Evolutionary conservation across 306 rosid genomes (phyloP).

Genomic region (Benincasa hispida): DNA sequence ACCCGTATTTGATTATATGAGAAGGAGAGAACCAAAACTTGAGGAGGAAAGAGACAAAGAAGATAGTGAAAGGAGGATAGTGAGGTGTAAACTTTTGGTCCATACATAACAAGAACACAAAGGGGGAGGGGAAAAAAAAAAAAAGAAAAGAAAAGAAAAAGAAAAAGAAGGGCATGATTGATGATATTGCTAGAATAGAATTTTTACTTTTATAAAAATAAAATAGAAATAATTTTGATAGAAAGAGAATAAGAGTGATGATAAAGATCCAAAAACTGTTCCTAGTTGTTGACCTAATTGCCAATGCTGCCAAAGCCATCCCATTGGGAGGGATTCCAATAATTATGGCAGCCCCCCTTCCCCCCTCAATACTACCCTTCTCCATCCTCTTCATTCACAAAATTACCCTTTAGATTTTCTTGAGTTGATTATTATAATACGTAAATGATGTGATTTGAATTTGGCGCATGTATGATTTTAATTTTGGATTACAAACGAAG

Average conservation of each 20-base stretch:
- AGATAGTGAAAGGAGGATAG: neutral
- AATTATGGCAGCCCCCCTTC: neutral
- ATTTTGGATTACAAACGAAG: too few relatives aligned
- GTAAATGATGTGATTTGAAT: too few relatives aligned
- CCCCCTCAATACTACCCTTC: neutral
- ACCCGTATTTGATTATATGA: too few relatives aligned
- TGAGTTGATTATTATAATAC: too few relatives aligned
- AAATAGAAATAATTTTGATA: neutral
- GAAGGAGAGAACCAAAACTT: neutral
- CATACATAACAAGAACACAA: neutral
- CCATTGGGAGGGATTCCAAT: conserved; percentile 17
- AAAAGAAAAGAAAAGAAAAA: neutral
- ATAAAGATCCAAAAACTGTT: conserved; percentile 15
- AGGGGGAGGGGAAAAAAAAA: neutral
- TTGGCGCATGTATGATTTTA: too few relatives aligned
- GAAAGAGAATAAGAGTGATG: neutral
- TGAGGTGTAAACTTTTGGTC: neutral
- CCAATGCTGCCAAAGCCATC: conserved; percentile 29
- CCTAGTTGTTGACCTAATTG: conserved; percentile 21
- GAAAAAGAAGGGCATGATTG: neutral
- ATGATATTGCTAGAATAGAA: neutral
- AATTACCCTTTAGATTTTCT: neutral
- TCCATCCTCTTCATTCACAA: neutral
- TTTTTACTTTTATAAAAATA: neutral
- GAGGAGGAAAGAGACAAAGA: neutral